Conservation (phyloP, 768 basidiomycete species). For the Kockovaella imperatae region DNA sequence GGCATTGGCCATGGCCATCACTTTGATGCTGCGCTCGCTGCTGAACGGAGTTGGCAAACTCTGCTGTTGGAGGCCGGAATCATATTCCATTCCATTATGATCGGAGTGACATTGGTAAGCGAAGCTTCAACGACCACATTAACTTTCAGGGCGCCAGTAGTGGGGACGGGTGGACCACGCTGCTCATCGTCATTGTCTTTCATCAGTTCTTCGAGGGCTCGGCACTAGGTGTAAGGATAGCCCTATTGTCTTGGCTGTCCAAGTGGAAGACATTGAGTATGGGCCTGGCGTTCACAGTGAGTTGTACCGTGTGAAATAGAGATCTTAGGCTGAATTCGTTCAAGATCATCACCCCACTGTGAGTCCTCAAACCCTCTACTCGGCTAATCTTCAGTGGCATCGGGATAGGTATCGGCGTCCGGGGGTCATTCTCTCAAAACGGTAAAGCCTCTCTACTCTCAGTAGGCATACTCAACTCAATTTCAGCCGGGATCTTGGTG, state of each 20-base stretch:
- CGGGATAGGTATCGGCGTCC: constrained; percentile 41
- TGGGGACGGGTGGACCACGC: constrained; percentile 40
- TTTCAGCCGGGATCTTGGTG: constrained; percentile 37
- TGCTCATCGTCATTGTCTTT: constrained; percentile 40
- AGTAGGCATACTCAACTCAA: constrained; percentile 40
- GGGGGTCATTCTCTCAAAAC: constrained; percentile 35
- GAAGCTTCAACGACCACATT: background rate
- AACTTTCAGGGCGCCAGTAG: constrained; percentile 9
- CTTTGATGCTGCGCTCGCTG: constrained; percentile 19
- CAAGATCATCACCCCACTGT: constrained; percentile 24
- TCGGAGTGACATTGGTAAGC: background rate
- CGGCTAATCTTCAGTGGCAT: constrained; percentile 22
- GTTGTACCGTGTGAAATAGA: no score
- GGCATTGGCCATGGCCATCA: constrained; percentile 13
- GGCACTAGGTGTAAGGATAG: constrained; percentile 36
- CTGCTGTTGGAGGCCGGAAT: constrained; percentile 39
- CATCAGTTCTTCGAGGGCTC: constrained; percentile 37
- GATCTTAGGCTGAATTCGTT: background rate
- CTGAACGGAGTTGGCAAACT: constrained; percentile 37
- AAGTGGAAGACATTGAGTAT: constrained; percentile 20
- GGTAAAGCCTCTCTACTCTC: constrained; percentile 29
- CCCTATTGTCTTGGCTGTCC: constrained; percentile 28
- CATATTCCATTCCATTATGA: constrained; percentile 39
- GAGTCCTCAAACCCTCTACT: no score
- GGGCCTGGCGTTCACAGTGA: constrained; percentile 25